Evolutionary conservation across 345 rosid species (phyloP).

Genomic region (Salix udensis): DNA sequence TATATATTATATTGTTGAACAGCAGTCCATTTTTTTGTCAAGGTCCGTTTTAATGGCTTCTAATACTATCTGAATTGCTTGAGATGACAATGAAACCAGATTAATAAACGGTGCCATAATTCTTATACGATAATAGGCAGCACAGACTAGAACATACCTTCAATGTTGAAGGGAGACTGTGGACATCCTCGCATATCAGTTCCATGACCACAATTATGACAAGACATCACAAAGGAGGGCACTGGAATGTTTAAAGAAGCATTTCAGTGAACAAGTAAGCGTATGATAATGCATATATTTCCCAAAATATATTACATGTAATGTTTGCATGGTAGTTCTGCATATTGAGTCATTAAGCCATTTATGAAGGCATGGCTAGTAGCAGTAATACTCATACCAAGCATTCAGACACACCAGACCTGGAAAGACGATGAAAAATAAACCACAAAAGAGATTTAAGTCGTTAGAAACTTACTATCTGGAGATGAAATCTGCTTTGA

Average conservation of each 20-base stretch:
- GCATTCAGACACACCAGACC: not conserved
- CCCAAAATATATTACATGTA: not conserved
- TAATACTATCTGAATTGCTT: not conserved
- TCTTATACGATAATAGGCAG: not conserved
- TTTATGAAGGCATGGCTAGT: not conserved
- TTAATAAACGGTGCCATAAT: not conserved
- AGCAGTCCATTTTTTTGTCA: not conserved
- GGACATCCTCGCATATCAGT: slow-evolving; percentile 94
- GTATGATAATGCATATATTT: not conserved
- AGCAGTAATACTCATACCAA: not conserved
- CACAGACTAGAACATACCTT: slow-evolving; percentile 44
- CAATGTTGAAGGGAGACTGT: slow-evolving; percentile 63
- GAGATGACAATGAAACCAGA: not conserved
- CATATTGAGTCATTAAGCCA: not conserved
- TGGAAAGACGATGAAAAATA: not conserved
- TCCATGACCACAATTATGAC: slow-evolving; percentile 96
- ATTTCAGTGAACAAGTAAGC: no score
- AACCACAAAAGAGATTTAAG: not conserved
- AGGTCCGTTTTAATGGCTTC: not conserved
- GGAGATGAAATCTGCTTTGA: slow-evolving; percentile 68
- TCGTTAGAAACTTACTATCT: slow-evolving; percentile 46
- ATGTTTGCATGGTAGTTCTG: not conserved
- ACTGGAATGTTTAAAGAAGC: slow-evolving; percentile 26
- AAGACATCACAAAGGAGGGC: slow-evolving; percentile 63
- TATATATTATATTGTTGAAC: not conserved